phyloP scores from a whole-genome alignment of 176 grass and related monocot species.

The Guadua angustifolia region DNA sequence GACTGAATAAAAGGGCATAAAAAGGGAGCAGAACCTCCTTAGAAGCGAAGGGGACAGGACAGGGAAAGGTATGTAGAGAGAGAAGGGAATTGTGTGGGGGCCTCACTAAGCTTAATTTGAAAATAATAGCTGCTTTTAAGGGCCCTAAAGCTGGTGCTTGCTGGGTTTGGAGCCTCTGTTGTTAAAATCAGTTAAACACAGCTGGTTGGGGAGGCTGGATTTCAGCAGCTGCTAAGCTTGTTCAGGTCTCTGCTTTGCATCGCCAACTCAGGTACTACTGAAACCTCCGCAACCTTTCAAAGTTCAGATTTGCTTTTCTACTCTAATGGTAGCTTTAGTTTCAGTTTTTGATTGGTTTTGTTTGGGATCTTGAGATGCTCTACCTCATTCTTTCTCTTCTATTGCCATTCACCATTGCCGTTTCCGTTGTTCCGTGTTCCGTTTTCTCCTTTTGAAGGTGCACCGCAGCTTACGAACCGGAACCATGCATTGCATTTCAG shows the following conservation, averaged over 20 bases:
- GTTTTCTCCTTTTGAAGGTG: background rate
- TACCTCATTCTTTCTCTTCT: background rate
- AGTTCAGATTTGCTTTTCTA: slow-evolving; percentile 42
- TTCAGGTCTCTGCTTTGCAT: background rate
- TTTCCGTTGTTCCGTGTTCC: background rate
- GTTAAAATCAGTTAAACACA: slow-evolving; percentile 2
- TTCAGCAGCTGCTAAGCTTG: slow-evolving; percentile 24
- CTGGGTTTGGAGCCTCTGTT: slow-evolving; percentile 49
- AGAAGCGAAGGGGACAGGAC: slow-evolving; percentile 55
- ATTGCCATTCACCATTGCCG: background rate
- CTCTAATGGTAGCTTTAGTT: slow-evolving; percentile 4
- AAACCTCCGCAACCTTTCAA: slow-evolving; percentile 33
- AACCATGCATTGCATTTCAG: slow-evolving; percentile 25
- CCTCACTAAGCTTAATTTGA: slow-evolving; percentile 59
- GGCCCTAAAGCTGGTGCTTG: slow-evolving; percentile 45
- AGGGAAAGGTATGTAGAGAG: slow-evolving; percentile 41
- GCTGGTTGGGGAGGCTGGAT: slow-evolving; percentile 21
- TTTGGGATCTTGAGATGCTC: slow-evolving; percentile 27
- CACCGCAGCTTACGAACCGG: slow-evolving; percentile 15
- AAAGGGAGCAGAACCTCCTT: slow-evolving; percentile 56
- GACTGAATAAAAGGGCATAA: slow-evolving; percentile 41
- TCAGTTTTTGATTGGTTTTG: slow-evolving; percentile 25
- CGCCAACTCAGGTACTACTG: slow-evolving; percentile 44
- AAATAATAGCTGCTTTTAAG: slow-evolving; percentile 67
- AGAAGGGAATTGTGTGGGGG: slow-evolving; percentile 37